These are phyloP conservation scores for Ceriops decandra DNA, from an alignment of 345 rosid genomes.

Conservation along the genomic window DNA sequence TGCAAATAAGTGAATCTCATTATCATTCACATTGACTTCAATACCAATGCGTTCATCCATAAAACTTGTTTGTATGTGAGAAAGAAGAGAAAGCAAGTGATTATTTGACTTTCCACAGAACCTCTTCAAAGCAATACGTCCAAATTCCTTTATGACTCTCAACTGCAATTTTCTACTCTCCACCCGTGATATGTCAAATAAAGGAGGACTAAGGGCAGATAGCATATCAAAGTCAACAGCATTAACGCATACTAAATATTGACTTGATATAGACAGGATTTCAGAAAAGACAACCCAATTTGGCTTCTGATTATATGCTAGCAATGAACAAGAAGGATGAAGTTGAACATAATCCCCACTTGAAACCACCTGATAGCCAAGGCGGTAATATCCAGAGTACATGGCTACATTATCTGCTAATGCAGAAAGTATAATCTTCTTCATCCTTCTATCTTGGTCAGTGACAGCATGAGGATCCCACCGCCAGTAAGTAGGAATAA, in stretches of 20 bases:
- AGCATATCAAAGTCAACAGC: constrained; percentile 70
- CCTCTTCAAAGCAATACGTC: constrained; percentile 50
- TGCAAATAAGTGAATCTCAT: constrained; percentile 64
- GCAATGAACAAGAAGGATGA: constrained; percentile 86
- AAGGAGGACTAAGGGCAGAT: constrained; percentile 53
- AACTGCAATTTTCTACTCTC: constrained; percentile 52
- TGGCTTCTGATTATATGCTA: constrained; percentile 72
- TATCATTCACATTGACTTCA: constrained; percentile 52
- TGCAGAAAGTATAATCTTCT: constrained; percentile 61
- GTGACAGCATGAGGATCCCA: constrained; percentile 56
- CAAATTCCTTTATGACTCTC: constrained; percentile 55
- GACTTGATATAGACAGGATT: constrained; percentile 48
- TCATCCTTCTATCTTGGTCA: constrained; percentile 44
- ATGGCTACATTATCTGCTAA: constrained; percentile 83
- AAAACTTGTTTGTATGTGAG: constrained; percentile 44
- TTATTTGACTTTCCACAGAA: constrained; percentile 69
- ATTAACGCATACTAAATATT: constrained; percentile 84
- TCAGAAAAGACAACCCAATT: constrained; percentile 88
- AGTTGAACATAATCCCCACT: constrained; percentile 70
- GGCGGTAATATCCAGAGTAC: constrained; percentile 76
- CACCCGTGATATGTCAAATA: constrained; percentile 53
- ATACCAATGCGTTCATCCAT: constrained; percentile 62
- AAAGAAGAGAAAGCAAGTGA: constrained; percentile 51
- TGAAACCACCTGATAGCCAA: constrained; percentile 83
- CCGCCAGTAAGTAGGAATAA: constrained; percentile 55